Evolutionary conservation across 768 basidiomycete genomes (phyloP).

Genomic region (Tubosaeta sp.): DNA sequence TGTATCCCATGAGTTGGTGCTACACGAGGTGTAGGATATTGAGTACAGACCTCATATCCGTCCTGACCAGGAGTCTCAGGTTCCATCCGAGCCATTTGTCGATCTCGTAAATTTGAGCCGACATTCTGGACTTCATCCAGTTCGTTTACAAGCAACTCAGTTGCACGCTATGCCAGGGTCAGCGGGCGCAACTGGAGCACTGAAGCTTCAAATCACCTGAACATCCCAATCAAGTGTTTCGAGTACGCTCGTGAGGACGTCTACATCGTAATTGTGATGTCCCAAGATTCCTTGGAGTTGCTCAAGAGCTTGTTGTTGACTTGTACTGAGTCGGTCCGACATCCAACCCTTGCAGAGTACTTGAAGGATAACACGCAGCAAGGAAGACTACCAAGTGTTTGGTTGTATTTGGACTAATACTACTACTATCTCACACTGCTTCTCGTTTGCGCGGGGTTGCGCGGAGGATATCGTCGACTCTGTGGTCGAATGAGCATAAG

Average conservation of each 20-base stretch:
- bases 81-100: not conserved
- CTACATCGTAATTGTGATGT: not conserved
- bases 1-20: not conserved
- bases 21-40: too few relatives aligned
- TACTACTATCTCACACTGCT: slow-evolving; percentile 44
- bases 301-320: slow-evolving; percentile 12
- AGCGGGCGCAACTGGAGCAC: not conserved
- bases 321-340: not conserved
- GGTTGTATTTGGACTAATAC: not conserved
- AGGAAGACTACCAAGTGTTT: not conserved
- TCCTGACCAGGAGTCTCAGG: slow-evolving; percentile 1
- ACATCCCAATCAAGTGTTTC: not conserved
- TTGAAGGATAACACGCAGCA: not conserved
- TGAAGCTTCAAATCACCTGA: not conserved
- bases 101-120: not conserved
- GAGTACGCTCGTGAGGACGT: not conserved
- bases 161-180: not conserved
- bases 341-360: not conserved
- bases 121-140: not conserved
- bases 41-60: slow-evolving; percentile 6
- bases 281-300: slow-evolving; percentile 10
- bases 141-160: not conserved
- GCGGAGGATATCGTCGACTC: slow-evolving; percentile 89
- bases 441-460: slow-evolving; percentile 84
- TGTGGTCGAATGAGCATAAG: slow-evolving; percentile 26